Evolutionary conservation across 495 filamentous ascomycete species (phyloP), one percentile per base, ranked within the genome.

Genomic region (Annulohypoxylon bovei): DNA sequence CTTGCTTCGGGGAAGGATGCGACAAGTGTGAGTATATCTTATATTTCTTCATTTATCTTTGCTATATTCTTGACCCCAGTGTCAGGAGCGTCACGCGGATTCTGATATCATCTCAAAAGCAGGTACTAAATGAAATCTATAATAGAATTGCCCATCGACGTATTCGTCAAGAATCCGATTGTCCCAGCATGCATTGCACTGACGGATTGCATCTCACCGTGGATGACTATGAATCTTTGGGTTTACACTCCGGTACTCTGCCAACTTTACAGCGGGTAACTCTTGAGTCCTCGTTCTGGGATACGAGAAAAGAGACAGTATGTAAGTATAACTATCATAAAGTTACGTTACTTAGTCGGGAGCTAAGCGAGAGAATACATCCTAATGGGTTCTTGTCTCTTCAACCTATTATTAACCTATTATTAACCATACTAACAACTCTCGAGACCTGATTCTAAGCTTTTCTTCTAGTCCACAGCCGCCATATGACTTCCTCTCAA

Each of bases 401-500:
- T n/a, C n/a, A n/a, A n/a, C n/a, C n/a, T 44, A 2, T 25, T 22
- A 32, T 33, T 40, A 9, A n/a, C 27, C 12, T 37, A 28, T 44
- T 42, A 44, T 1, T 30, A 30, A 16, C 37, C 6, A 30, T 52
- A 50, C 62, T 67, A 62, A 66, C 63, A 65, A 28, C 27, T n/a
- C 46, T 58, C 30, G 35, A 78, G 75, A 77, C 60, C 50, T 79
- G 35, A 76, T 77, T 23, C 70, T 79, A 57, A 73, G 73, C 46
- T 79, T 79, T 64, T 76, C 75, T 30, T 76, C 75, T 16, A 74
- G 72, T 44, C 75, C 77, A 11, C 75, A 72, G 27, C 75, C 77
- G n/a, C 73, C 75, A 6, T 79, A 73, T 25, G 77, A 79, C 67
- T 79, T 79, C 58, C 71, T 79, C 22, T 79, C 77, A 6, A 76